Conservation (phyloP, 2,329 filamentous ascomycete species). For the Bipolaris zeicola region DNA sequence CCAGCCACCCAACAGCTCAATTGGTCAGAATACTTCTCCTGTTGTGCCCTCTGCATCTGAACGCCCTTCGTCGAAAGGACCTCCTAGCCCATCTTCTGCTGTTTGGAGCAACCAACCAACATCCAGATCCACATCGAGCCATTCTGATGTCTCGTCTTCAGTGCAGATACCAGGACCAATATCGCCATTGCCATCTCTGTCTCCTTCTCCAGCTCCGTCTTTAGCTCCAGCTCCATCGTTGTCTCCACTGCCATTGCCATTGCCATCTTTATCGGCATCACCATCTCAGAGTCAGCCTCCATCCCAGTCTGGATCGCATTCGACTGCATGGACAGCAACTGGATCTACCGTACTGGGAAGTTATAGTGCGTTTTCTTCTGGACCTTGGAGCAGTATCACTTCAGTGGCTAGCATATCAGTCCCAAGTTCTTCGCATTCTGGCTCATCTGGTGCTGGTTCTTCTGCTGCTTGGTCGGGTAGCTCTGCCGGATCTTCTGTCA, state of each 20-base stretch:
- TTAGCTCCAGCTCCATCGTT: no score
- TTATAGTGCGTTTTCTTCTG: not conserved
- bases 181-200: not conserved
- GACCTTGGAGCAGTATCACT: not conserved
- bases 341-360: not conserved
- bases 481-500: no score
- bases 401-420: not conserved
- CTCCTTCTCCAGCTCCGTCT: no score
- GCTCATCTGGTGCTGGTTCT: no score
- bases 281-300: not conserved
- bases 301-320: not conserved
- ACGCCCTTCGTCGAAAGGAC: not conserved
- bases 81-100: not conserved
- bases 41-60: not conserved
- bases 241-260: no score
- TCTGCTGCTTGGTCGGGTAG: no score
- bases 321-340: not conserved
- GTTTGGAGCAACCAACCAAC: not conserved
- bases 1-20: not conserved
- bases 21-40: not conserved
- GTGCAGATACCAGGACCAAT: not conserved
- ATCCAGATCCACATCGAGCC: not conserved
- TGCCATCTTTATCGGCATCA: no score
- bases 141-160: not conserved
- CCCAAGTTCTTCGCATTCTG: no score